Evolutionary conservation across 345 rosid species (phyloP).

Genomic region (Rubroshorea leprosula): DNA sequence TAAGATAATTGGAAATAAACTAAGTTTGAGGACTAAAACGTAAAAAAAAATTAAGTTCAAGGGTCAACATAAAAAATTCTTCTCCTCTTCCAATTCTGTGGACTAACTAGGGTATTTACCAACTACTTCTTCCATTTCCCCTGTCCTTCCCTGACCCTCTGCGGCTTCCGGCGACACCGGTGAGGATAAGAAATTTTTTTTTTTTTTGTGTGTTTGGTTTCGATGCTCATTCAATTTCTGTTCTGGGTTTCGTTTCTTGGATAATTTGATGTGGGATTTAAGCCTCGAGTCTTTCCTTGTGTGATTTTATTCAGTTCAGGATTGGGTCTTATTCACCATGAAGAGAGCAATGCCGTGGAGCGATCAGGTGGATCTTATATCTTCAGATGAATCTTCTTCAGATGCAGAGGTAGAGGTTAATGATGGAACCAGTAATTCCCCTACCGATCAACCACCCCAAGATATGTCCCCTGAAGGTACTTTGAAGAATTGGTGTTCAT

Average conservation of each 20-base stretch:
- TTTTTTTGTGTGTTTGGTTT: no score
- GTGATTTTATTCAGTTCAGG: background rate
- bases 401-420: slow-evolving; percentile 36
- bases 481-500: background rate
- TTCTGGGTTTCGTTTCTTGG: background rate
- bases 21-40: no score
- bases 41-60: no score
- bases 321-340: slow-evolving; percentile 20
- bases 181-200: background rate
- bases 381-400: slow-evolving; percentile 53
- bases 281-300: no score
- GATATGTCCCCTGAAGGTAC: slow-evolving; percentile 45
- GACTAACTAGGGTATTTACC: no score
- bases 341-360: slow-evolving; percentile 45
- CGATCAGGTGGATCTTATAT: slow-evolving; percentile 44
- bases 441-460: slow-evolving; percentile 21
- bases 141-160: background rate
- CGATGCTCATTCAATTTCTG: background rate
- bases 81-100: no score
- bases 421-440: slow-evolving; percentile 11
- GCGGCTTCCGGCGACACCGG: background rate
- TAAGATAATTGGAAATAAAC: no score
- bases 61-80: no score
- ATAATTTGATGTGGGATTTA: no score
- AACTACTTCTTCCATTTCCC: background rate